A percentile compares a stretch with the other conserved stretches of the same genome.
phyloP scores from a whole-genome alignment of 2,329 filamentous ascomycete genomes.

The Juglanconis juglandina region DNA sequence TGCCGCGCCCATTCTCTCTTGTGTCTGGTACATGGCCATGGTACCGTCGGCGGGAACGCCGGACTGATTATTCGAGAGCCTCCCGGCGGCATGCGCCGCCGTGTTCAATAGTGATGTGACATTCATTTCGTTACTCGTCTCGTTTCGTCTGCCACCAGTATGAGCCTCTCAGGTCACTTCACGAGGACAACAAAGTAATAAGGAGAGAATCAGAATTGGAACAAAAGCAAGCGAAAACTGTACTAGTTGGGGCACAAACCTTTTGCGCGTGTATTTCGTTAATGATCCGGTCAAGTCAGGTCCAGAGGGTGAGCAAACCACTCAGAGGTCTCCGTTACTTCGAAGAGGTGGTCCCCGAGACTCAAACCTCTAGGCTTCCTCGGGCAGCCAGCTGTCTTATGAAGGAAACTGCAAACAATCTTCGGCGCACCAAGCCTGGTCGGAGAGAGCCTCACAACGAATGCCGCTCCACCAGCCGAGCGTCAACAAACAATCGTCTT shows the following conservation, averaged over 20 bases:
- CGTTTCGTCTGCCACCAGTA: background rate
- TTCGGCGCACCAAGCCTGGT: background rate
- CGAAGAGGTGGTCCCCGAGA: background rate
- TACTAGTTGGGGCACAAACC: background rate
- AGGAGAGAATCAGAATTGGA: background rate
- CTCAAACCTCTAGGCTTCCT: background rate
- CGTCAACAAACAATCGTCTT: constrained; percentile 9
- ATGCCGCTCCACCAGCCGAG: background rate
- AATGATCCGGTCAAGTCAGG: background rate
- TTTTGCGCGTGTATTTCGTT: background rate
- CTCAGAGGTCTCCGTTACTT: background rate
- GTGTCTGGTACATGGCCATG: constrained; percentile 7
- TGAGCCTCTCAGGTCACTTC: background rate
- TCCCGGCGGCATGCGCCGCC: constrained; percentile 20
- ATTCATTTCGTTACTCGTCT: constrained; percentile 29
- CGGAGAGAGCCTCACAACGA: background rate
- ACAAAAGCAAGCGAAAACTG: background rate
- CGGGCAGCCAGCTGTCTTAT: constrained; percentile 19
- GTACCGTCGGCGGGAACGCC: constrained; percentile 9
- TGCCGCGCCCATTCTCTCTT: constrained; percentile 2
- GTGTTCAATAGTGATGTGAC: constrained; percentile 40
- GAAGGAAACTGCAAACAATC: constrained; percentile 14
- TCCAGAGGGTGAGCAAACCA: background rate
- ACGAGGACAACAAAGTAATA: background rate
- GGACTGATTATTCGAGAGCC: constrained; percentile 4